Percentiles rank a stretch among this genome's conserved stretches.
phyloP scores from a whole-genome alignment of 352 stramenopile species.

The Thalassiosira mediterranea region DNA sequence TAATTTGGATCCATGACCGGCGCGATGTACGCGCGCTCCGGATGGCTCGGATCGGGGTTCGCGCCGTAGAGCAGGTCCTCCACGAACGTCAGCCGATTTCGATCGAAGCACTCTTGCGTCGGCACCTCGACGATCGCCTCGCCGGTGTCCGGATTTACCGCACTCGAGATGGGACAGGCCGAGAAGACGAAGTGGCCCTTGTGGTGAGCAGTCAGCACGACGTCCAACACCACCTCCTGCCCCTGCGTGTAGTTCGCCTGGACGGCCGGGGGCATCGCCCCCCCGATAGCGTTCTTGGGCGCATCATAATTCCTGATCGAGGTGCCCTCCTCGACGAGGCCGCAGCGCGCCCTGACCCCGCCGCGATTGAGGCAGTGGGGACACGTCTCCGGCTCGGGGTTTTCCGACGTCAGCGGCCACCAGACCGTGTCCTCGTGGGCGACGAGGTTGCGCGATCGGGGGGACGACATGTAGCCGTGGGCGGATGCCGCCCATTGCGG shows the following conservation, averaged over 20 bases:
- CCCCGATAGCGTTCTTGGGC: slow-evolving; percentile 36
- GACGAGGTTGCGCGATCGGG: slow-evolving; percentile 42
- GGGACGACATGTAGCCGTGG: slow-evolving; percentile 38
- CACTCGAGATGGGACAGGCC: slow-evolving; percentile 27
- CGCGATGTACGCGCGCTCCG: slow-evolving; percentile 47
- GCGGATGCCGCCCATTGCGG: too few species aligned
- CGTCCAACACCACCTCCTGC: slow-evolving; percentile 35
- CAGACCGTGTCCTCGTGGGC: slow-evolving; percentile 50
- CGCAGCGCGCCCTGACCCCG: slow-evolving; percentile 28
- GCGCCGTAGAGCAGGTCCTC: slow-evolving; percentile 41
- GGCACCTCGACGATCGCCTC: slow-evolving; percentile 17
- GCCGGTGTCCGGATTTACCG: too few species aligned
- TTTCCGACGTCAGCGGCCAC: slow-evolving; percentile 38
- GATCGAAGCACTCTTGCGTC: slow-evolving; percentile 48
- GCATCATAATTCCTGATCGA: slow-evolving; percentile 5
- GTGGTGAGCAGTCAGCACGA: slow-evolving; percentile 48
- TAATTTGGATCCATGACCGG: not conserved
- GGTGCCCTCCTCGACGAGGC: not conserved
- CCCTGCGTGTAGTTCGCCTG: slow-evolving; percentile 46
- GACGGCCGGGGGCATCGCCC: slow-evolving; percentile 18
- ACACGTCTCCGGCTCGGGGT: slow-evolving; percentile 21
- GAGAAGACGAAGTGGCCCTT: slow-evolving; percentile 46
- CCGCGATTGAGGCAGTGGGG: slow-evolving; percentile 32
- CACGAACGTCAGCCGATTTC: slow-evolving; percentile 30
- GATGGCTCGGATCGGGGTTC: slow-evolving; percentile 34